phyloP scores from a whole-genome alignment of 352 stramenopile species.

The Globisporangium camurandrum region DNA sequence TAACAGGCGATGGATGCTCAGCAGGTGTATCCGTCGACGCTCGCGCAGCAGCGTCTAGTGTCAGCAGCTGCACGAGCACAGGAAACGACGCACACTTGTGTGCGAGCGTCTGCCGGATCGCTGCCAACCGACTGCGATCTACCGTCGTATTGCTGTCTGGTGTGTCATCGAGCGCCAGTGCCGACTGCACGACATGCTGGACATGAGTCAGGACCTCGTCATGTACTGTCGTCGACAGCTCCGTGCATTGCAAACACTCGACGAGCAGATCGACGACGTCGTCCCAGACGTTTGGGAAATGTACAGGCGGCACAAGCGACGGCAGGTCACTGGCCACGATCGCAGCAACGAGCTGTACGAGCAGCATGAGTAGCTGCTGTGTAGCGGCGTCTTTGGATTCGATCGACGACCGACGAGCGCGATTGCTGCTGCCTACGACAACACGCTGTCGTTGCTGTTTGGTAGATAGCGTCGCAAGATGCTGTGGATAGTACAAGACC shows the following conservation, averaged over 20 bases:
- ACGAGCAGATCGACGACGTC: conserved; percentile 48
- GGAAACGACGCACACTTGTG: conserved; percentile 43
- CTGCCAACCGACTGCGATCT: too few relatives aligned
- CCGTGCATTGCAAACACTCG: conserved; percentile 42
- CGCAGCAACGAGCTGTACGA: conserved; percentile 54
- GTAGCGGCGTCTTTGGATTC: conserved; percentile 58
- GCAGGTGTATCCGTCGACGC: too few relatives aligned
- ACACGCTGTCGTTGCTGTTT: too few relatives aligned
- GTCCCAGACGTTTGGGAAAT: conserved; percentile 46
- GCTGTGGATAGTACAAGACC: conserved; percentile 49
- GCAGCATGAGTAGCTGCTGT: conserved; percentile 43
- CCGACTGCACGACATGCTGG: conserved; percentile 46
- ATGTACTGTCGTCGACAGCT: conserved; percentile 46
- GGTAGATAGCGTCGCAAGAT: conserved; percentile 14
- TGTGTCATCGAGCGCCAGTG: conserved; percentile 29
- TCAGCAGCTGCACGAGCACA: too few relatives aligned
- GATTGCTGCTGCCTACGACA: conserved; percentile 2
- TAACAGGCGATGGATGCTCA: too few relatives aligned
- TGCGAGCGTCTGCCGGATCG: conserved; percentile 15
- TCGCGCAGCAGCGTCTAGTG: too few relatives aligned
- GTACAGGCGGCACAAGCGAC: conserved; percentile 26
- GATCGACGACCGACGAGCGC: conserved; percentile 35
- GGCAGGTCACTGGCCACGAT: conserved; percentile 57
- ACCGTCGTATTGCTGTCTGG: too few relatives aligned
- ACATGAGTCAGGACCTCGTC: conserved; percentile 72